Conservation (phyloP, 345 rosid genomes). For the Erucastrum elatum region DNA sequence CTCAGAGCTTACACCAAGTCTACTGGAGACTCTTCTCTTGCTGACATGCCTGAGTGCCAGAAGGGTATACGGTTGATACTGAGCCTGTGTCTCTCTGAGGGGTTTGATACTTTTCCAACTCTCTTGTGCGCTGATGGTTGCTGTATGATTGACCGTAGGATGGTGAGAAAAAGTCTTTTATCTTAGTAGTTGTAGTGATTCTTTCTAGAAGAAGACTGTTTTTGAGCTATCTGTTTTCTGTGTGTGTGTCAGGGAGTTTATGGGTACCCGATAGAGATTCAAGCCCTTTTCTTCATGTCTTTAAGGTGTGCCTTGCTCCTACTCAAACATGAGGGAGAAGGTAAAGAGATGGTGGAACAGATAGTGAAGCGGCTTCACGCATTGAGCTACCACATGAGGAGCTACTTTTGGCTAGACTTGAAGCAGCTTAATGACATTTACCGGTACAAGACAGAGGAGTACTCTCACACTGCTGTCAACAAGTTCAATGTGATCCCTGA, state of each 20-base stretch:
- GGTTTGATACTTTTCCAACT: slow-evolving; percentile 96
- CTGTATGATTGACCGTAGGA: slow-evolving; percentile 98
- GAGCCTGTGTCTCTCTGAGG: slow-evolving; percentile 85
- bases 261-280: slow-evolving; percentile 96
- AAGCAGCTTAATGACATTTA: slow-evolving; percentile 95
- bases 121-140: slow-evolving; percentile 98
- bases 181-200: not conserved
- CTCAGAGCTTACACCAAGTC: slow-evolving; percentile 92
- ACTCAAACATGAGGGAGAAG: slow-evolving; percentile 84
- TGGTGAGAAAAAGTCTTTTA: slow-evolving; percentile 53
- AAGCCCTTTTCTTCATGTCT: slow-evolving; percentile 93
- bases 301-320: slow-evolving; percentile 79
- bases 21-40: slow-evolving; percentile 81
- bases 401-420: slow-evolving; percentile 89
- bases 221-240: slow-evolving; percentile 8
- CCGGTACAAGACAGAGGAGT: slow-evolving; percentile 92
- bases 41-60: slow-evolving; percentile 89
- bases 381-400: slow-evolving; percentile 86
- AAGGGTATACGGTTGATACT: slow-evolving; percentile 95
- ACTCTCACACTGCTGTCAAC: slow-evolving; percentile 94
- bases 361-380: slow-evolving; percentile 93
- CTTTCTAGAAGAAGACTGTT: not conserved
- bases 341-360: slow-evolving; percentile 84
- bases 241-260: slow-evolving; percentile 70
- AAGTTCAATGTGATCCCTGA: slow-evolving; percentile 95